phyloP scores from a whole-genome alignment of 176 grass and related monocot species.

The Phoenix roebelenii region DNA sequence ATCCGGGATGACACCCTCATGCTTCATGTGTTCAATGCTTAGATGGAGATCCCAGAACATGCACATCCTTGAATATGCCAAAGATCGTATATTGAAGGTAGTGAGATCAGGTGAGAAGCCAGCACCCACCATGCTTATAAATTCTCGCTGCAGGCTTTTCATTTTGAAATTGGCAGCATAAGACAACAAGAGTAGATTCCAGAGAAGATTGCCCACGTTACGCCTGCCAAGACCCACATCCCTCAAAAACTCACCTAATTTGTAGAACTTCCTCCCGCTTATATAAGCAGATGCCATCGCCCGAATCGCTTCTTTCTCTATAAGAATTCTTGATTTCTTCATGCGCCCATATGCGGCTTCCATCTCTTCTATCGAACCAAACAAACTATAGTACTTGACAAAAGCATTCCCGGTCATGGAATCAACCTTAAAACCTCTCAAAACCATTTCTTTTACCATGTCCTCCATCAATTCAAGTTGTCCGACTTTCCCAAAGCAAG shows the following conservation, averaged over 20 bases:
- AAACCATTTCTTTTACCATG: slow-evolving; percentile 41
- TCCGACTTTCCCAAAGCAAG: slow-evolving; percentile 56
- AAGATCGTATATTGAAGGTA: slow-evolving; percentile 72
- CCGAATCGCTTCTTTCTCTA: slow-evolving; percentile 38
- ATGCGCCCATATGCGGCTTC: slow-evolving; percentile 52
- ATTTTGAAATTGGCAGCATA: slow-evolving; percentile 92
- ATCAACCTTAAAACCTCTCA: slow-evolving; percentile 41
- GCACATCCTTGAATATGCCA: slow-evolving; percentile 77
- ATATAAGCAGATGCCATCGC: slow-evolving; percentile 59
- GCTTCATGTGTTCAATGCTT: slow-evolving; percentile 68
- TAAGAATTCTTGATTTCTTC: slow-evolving; percentile 46
- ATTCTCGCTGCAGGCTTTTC: slow-evolving; percentile 86
- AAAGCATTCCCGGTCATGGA: slow-evolving; percentile 56
- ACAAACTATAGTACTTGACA: slow-evolving; percentile 48
- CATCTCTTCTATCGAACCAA: slow-evolving; percentile 61
- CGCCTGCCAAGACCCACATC: slow-evolving; percentile 46
- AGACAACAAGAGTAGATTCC: slow-evolving; percentile 80
- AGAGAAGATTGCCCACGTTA: slow-evolving; percentile 57
- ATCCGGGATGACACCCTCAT: slow-evolving; percentile 50
- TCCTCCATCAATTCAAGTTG: slow-evolving; percentile 61
- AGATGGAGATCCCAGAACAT: slow-evolving; percentile 98
- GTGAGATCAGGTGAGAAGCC: slow-evolving; percentile 58
- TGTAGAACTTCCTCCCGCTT: slow-evolving; percentile 52
- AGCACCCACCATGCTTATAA: slow-evolving; percentile 67
- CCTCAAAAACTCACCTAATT: slow-evolving; percentile 51